phyloP scores from a whole-genome alignment of 1,284 basidiomycete species.

The Sparassis latifolia region DNA sequence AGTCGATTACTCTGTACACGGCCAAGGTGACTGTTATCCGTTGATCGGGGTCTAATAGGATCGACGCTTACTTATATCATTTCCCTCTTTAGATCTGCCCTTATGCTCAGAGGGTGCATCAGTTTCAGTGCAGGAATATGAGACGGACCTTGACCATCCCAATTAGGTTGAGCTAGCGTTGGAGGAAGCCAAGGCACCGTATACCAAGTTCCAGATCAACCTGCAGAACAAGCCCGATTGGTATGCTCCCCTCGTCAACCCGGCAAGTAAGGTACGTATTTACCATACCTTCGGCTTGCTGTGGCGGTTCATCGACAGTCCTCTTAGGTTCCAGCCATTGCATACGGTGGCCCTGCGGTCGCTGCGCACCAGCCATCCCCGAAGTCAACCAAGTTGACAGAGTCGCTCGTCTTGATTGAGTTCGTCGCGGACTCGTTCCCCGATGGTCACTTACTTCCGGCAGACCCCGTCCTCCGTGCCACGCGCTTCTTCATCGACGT shows the following conservation, averaged over 20 bases:
- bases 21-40: constrained; percentile 11
- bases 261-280: constrained; percentile 49
- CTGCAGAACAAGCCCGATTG: constrained; percentile 57
- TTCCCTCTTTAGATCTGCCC: constrained; percentile 11
- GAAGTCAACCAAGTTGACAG: constrained; percentile 50
- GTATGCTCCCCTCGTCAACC: constrained; percentile 57
- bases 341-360: constrained; percentile 51
- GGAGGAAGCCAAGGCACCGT: constrained; percentile 43
- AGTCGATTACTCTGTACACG: constrained; percentile 16
- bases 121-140: too few relatives aligned
- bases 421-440: constrained; percentile 54
- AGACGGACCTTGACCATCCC: neutral
- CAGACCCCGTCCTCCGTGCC: constrained; percentile 48
- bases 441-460: constrained; percentile 38
- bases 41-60: neutral
- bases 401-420: constrained; percentile 57
- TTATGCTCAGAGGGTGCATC: constrained; percentile 18
- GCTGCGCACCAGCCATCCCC: constrained; percentile 47
- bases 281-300: too few relatives aligned
- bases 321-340: constrained; percentile 40
- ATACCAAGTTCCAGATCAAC: constrained; percentile 47
- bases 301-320: too few relatives aligned
- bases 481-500: constrained; percentile 55
- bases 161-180: constrained; percentile 51
- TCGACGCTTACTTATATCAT: neutral